phyloP scores from a whole-genome alignment of 768 basidiomycete species.

The Clitopilus passeckerianus region DNA sequence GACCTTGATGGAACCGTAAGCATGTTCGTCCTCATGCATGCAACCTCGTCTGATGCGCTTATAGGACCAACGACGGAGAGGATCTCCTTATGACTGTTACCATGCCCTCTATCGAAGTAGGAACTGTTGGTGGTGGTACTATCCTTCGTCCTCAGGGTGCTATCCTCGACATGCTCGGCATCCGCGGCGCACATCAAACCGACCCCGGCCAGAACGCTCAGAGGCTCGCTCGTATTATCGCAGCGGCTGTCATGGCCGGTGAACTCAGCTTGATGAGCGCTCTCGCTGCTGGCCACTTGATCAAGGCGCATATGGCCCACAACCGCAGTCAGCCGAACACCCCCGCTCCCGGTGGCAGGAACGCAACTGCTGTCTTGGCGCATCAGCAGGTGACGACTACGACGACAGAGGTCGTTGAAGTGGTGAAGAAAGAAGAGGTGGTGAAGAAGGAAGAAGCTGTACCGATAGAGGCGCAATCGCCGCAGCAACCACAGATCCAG shows the following conservation, averaged over 20 bases:
- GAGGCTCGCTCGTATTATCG: conserved; percentile 84
- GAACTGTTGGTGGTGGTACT: conserved; percentile 96
- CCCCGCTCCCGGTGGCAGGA: conserved; percentile 34
- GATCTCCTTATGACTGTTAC: conserved; percentile 91
- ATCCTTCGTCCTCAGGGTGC: conserved; percentile 86
- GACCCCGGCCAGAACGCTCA: conserved; percentile 89
- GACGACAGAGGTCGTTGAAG: neutral
- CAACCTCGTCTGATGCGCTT: neutral
- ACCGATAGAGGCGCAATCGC: neutral
- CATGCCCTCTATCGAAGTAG: conserved; percentile 99
- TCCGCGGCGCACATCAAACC: conserved; percentile 84
- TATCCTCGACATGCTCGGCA: conserved; percentile 90
- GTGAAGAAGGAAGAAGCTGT: neutral
- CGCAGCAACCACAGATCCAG: neutral
- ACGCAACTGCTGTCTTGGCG: neutral
- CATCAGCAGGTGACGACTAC: neutral
- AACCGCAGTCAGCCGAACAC: conserved; percentile 84
- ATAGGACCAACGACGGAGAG: conserved; percentile 81
- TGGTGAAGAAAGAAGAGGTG: neutral
- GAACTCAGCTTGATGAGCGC: conserved; percentile 91
- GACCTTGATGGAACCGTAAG: conserved; percentile 97
- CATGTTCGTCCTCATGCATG: conserved; percentile 17
- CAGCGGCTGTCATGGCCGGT: conserved; percentile 94
- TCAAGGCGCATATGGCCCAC: conserved; percentile 89
- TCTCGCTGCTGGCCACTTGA: conserved; percentile 91